Conservation (phyloP, 306 rosid genomes). For the Quercus alba region DNA sequence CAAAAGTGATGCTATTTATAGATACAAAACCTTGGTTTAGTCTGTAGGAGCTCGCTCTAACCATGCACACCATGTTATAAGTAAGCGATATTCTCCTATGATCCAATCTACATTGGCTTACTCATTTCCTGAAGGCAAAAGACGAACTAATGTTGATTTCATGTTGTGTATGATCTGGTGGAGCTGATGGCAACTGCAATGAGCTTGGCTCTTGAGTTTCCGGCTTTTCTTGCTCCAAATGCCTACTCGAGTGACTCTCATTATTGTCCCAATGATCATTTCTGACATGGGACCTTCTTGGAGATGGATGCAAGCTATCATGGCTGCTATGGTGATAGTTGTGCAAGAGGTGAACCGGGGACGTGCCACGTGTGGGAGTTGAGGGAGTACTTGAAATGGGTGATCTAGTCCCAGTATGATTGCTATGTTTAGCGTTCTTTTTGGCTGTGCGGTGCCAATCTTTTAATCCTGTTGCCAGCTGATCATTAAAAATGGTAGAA, state of each 20-base stretch:
- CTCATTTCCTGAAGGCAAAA: no score
- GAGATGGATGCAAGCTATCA: constrained; percentile 33
- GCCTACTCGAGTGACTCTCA: constrained; percentile 14
- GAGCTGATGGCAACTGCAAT: no score
- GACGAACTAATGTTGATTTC: no score
- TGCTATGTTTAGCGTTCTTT: constrained; percentile 32
- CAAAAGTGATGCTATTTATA: no score
- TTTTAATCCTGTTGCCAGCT: constrained; percentile 48
- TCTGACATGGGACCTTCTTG: constrained; percentile 30
- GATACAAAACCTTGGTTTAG: no score
- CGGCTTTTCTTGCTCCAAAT: no score
- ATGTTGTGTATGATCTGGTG: no score
- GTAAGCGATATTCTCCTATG: no score
- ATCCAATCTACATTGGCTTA: no score
- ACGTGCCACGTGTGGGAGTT: constrained; percentile 53
- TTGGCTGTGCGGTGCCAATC: constrained; percentile 54
- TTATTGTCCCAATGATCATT: constrained; percentile 20
- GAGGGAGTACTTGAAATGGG: constrained; percentile 59
- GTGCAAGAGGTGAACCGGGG: constrained; percentile 63
- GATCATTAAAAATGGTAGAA: constrained; percentile 57
- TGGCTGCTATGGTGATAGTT: constrained; percentile 21
- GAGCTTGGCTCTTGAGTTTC: no score
- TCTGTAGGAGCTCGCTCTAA: no score
- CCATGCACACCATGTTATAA: no score
- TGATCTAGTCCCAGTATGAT: constrained; percentile 33